phyloP scores from a whole-genome alignment of 768 basidiomycete genomes.

The Pisolithus microcarpus region DNA sequence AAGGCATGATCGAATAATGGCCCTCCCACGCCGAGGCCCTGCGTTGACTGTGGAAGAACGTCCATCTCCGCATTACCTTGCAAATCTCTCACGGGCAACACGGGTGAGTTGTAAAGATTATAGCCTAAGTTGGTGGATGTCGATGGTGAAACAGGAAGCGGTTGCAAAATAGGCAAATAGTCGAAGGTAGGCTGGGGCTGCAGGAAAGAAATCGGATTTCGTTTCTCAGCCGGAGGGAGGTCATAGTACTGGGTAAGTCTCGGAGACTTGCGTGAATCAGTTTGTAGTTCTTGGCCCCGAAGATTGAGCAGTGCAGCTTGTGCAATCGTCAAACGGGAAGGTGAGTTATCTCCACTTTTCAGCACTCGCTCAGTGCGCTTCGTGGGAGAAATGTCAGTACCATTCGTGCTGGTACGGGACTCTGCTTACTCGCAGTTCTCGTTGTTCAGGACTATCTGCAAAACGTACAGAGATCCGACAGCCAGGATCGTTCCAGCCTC shows the following conservation, averaged over 20 bases:
- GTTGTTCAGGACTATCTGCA: conserved; percentile 70
- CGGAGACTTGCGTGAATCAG: conserved; percentile 2
- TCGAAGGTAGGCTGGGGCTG: conserved; percentile 4
- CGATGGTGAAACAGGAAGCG: conserved; percentile 13
- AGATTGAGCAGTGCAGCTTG: conserved; percentile 73
- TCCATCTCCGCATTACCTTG: conserved; percentile 34
- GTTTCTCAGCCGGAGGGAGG: conserved; percentile 4
- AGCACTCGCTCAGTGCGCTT: conserved; percentile 56
- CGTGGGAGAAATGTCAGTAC: conserved; percentile 2
- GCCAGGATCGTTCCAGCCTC: conserved; percentile 71
- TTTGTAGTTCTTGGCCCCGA: conserved; percentile 52
- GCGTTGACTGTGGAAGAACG: conserved; percentile 31
- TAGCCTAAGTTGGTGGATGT: conserved; percentile 17
- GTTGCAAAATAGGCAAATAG: background rate
- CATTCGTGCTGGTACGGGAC: background rate
- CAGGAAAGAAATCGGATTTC: background rate
- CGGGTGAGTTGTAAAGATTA: conserved; percentile 11
- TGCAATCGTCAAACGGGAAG: conserved; percentile 65
- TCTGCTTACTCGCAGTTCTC: conserved; percentile 60
- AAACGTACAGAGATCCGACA: conserved; percentile 75
- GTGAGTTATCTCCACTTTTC: conserved; percentile 57
- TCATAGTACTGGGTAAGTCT: conserved; percentile 9
- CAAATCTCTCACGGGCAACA: conserved; percentile 9
- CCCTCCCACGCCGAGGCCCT: conserved; percentile 16
- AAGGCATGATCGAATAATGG: conserved; percentile 9